Base-by-base conservation (phyloP, 2,329 filamentous ascomycete genomes). In the Neofusicoccum cordaticola region DNA sequence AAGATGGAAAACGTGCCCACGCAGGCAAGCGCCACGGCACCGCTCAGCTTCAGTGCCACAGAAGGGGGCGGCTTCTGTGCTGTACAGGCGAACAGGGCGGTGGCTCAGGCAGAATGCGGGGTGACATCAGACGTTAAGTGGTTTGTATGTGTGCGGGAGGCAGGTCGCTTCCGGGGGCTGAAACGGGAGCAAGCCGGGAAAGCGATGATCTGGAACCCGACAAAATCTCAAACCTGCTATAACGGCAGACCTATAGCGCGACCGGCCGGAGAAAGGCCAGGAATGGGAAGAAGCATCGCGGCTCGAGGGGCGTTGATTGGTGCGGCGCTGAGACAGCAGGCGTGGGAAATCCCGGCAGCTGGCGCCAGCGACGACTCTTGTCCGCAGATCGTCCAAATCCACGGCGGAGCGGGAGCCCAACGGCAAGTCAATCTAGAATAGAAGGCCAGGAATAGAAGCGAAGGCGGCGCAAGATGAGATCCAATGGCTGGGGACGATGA, bases 121-220 rank as follows among this genome's bases (percentile, higher is more conserved):
- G 56, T 60, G 56, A 47, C 56, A 60, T 62, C 58, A 50, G 45
- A 62, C 56, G 15, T 15, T 17, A 34, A 42, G 47, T 34, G 58
- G 58, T 62, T 62, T 62, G 58, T 50, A 45, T 57, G 52, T 57
- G 52, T 42, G 39, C 17, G 11, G 52, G 52, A 57, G 35, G 45
- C 17, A 45, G 12, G 45, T 62, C 41, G 56, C 56, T 48, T 50
- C 58, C 15, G 41, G 58, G 52, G 45, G 41, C 22, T 62, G 58
- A 62, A 62, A 62, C 58, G 15, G 58, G n/a, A 48, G 57, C 37
- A 27, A 47, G 8, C 41, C 56, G 42, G 42, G 31, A 47, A 60
- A 17, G 42, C 41, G 56, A 47, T 44, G 56, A 45, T 37, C 31
- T 47, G 56, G 56, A 60, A 60, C 56, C 31, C 41, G 41, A 60